Evolutionary conservation across 2,329 filamentous ascomycete species (phyloP), one percentile per base, ranked within the genome.

Genomic region (Exophiala viscosa): DNA sequence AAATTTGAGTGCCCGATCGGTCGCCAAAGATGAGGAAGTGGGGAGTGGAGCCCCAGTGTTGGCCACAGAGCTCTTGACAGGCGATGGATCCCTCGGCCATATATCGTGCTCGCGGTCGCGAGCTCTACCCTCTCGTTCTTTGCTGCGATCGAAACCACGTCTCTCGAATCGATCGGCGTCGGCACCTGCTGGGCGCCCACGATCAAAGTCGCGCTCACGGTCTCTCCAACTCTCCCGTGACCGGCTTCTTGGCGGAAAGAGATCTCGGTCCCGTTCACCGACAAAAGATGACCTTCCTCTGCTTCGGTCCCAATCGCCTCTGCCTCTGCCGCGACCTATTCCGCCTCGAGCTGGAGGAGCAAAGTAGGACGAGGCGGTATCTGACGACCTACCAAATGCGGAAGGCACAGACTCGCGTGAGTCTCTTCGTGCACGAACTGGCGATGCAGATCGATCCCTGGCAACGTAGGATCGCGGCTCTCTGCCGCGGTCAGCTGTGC

Each of bases 391-490:
- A 2, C 66, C 69, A 8, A 68, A 70, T 3, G 67, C 65, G 1
- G 69, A 70, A 67, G 55, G 51, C 35, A 75, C 60, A 34, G 70
- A 74, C 47, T 76, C 73, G 40, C 72, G 66, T 3, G 73, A 75
- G 54, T 72, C 70, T 17, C 73, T 70, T 39, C 72, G 69, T 59
- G 73, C 67, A 17, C 72, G 66, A 44, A 69, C 62, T 10, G 72
- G 73, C 2, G 73, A 69, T 62, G 74, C 57, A 55, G 72, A 70
- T 60, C 74, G 70, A 39, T 77, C 73, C 38, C 73, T 70, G 10
- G 73, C 70, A 52, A 75, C 73, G 7, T 74, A 69, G 3, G 69
- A 66, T 4, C 76, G 70, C 5, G 69, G 61, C 43, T 74, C 72
- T 52, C 73, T 65, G 2, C 44, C 40, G 23, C 70, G 62, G 48